phyloP scores from a whole-genome alignment of 805 yeast genomes.

The Zygoascus biomembranicola region DNA sequence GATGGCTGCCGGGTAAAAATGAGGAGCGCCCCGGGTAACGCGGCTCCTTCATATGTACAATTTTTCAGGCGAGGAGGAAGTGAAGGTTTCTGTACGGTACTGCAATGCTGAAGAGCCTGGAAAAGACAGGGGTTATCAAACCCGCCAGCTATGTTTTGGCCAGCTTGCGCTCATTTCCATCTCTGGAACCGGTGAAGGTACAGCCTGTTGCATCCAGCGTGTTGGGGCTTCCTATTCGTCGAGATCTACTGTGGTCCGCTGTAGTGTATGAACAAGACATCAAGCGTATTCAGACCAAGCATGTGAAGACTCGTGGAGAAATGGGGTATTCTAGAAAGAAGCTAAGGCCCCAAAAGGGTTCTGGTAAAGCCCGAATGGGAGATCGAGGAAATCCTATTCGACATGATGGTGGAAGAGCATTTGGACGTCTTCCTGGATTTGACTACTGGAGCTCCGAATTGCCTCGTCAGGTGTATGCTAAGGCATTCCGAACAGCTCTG shows the following conservation, averaged over 20 bases:
- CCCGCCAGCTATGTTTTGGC: conserved; percentile 69
- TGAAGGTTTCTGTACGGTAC: no score
- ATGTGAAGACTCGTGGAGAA: conserved; percentile 80
- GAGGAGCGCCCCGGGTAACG: background rate
- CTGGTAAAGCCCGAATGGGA: conserved; percentile 94
- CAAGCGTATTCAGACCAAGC: conserved; percentile 80
- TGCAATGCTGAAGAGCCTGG: background rate
- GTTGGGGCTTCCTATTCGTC: conserved; percentile 67
- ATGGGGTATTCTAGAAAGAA: conserved; percentile 80
- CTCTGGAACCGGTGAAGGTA: conserved; percentile 73
- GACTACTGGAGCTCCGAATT: conserved; percentile 68
- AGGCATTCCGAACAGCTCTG: conserved; percentile 75
- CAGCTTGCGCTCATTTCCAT: conserved; percentile 76
- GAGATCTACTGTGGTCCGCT: conserved; percentile 91
- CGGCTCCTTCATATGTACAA: background rate
- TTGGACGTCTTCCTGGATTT: conserved; percentile 84
- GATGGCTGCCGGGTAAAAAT: background rate
- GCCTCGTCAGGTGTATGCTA: conserved; percentile 62
- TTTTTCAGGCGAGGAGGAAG: background rate
- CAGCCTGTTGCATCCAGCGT: conserved; percentile 70
- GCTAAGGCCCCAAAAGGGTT: conserved; percentile 82
- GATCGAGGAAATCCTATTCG: conserved; percentile 92
- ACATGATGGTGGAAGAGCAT: conserved; percentile 81
- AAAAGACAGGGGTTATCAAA: conserved; percentile 6
- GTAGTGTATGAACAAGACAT: conserved; percentile 87